Conservation (phyloP, 768 basidiomycete genomes). For the Tylopilus balloui region DNA sequence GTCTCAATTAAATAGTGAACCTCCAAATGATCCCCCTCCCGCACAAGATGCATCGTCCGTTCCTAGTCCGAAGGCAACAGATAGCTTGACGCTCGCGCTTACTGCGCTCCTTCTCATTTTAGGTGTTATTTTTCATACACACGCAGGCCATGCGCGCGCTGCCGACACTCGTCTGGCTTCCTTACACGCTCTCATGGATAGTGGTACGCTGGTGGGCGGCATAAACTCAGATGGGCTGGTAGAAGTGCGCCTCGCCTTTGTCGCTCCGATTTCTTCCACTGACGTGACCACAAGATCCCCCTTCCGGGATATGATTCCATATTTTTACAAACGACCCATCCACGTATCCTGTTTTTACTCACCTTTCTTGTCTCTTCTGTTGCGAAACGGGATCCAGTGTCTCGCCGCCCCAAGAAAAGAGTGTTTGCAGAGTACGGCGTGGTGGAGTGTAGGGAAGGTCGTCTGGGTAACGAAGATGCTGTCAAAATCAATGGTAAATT, state of each 20-base stretch:
- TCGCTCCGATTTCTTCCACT: slow-evolving; percentile 5
- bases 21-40: neutral
- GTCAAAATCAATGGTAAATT: slow-evolving; percentile 14
- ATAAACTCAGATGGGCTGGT: slow-evolving; percentile 36
- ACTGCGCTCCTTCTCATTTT: slow-evolving; percentile 61
- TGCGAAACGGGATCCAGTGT: slow-evolving; percentile 69
- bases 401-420: slow-evolving; percentile 67
- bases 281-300: slow-evolving; percentile 20
- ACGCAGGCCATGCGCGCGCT: slow-evolving; percentile 46
- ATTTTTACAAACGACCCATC: slow-evolving; percentile 59
- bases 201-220: slow-evolving; percentile 41
- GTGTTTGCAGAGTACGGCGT: slow-evolving; percentile 66
- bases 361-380: slow-evolving; percentile 64
- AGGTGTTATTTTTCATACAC: slow-evolving; percentile 57
- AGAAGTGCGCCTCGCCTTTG: slow-evolving; percentile 31
- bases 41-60: neutral
- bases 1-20: slow-evolving; percentile 12
- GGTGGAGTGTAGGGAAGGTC: slow-evolving; percentile 42
- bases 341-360: slow-evolving; percentile 57
- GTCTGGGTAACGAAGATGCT: slow-evolving; percentile 25
- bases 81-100: slow-evolving; percentile 36
- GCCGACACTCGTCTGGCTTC: slow-evolving; percentile 50
- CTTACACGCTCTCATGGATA: slow-evolving; percentile 66
- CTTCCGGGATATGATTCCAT: slow-evolving; percentile 42
- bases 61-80: slow-evolving; percentile 22